Evolutionary conservation across 805 yeast species (phyloP), one percentile per base, ranked within the genome.

Genomic region (Starmera dryadoides): DNA sequence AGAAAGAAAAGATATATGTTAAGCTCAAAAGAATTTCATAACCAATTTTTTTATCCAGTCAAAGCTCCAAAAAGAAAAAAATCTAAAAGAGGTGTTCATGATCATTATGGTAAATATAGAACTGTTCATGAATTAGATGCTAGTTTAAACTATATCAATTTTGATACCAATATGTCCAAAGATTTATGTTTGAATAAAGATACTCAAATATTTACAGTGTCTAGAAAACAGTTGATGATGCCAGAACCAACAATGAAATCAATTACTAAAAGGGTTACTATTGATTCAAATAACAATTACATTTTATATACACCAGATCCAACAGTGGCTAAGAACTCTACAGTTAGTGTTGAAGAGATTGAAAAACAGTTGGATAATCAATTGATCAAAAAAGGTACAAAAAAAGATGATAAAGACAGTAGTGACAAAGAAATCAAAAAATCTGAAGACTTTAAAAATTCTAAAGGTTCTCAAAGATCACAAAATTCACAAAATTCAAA

Each of bases 251-350:
- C 18, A 12, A 34, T 49, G 2, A 31, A 21, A 9, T 36, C 34
- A 11, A 9, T 35, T 1, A 39, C 44, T 6, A 52, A 47, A 28
- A 47, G 46, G 10, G 45, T 55, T 15, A 45, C 54, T 1, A 42
- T 55, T 12, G 59, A 55, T 35, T 51, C 56, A 2, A 35, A 51
- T n/a, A 51, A 52, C 40, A 53, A 50, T 28, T 44, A 47, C 35
- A 46, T 53, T 22, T 35, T 52, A 6, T 55, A 52, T 29, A 49
- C 57, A 4, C 56, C 56, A 20, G 43, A 42, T 26, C 46, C 56
- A 29, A 31, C 52, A 9, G 16, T 36, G 10, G 44, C 42, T 3
- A 48, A 46, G 18, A 43, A 42, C 35, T 55, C 59, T 12, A 35
- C 46, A 10, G 34, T 44, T 11, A 39, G 47, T 9, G 11, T 12